phyloP scores from a whole-genome alignment of 208 protist species.

The Borovskyia barvae region DNA sequence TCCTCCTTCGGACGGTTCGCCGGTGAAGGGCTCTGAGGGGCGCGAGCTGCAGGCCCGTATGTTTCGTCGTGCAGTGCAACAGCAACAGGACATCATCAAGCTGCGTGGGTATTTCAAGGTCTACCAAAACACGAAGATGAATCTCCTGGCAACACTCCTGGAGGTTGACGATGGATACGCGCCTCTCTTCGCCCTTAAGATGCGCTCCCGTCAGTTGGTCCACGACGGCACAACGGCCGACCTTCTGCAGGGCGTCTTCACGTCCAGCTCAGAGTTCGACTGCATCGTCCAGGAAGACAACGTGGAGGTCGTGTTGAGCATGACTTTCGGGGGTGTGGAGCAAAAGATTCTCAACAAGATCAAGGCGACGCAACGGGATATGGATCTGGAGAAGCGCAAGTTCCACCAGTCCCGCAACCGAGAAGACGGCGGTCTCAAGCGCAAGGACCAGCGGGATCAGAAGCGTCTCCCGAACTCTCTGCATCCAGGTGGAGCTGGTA shows the following conservation, averaged over 20 bases:
- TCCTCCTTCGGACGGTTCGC: constrained; percentile 44
- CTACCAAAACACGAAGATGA: constrained; percentile 87
- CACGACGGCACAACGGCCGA: constrained; percentile 81
- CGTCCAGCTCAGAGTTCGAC: constrained; percentile 76
- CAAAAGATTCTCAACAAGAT: constrained; percentile 76
- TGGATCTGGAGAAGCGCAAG: constrained; percentile 42
- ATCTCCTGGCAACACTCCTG: constrained; percentile 75
- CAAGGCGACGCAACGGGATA: constrained; percentile 54
- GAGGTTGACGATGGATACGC: constrained; percentile 80
- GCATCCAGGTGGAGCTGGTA: background rate
- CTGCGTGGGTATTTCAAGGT: constrained; percentile 88
- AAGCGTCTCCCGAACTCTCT: constrained; percentile 26
- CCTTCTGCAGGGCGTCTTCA: constrained; percentile 70
- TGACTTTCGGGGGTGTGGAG: constrained; percentile 70
- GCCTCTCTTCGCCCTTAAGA: constrained; percentile 84
- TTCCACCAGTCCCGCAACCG: constrained; percentile 35
- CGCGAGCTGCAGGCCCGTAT: constrained; percentile 88
- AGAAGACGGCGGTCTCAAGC: constrained; percentile 26
- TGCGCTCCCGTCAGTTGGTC: constrained; percentile 81
- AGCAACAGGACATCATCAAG: constrained; percentile 87
- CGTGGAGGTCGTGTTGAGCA: constrained; percentile 79
- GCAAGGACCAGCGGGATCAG: constrained; percentile 30
- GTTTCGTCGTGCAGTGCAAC: constrained; percentile 86
- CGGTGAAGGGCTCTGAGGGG: constrained; percentile 76
- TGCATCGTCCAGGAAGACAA: constrained; percentile 80